Conservation (phyloP, 768 basidiomycete species). For the Termitomyces sp. region DNA sequence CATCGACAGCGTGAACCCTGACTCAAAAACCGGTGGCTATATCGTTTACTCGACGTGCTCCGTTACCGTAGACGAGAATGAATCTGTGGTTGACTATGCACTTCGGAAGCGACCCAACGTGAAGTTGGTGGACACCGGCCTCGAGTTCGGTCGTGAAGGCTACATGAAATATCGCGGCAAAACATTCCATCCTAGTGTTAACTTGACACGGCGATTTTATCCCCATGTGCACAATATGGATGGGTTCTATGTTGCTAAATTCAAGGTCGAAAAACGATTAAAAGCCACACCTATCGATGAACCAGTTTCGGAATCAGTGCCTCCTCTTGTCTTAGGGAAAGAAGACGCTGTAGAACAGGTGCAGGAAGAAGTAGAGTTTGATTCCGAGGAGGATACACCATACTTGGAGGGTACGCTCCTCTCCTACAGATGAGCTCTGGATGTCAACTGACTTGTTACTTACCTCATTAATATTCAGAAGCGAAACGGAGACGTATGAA, state of each 20-base stretch:
- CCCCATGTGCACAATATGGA: conserved; percentile 99
- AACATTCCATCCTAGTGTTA: conserved; percentile 76
- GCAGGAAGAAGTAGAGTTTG: conserved; percentile 56
- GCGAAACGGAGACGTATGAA: conserved; percentile 75
- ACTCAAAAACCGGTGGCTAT: conserved; percentile 89
- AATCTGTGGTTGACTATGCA: conserved; percentile 97
- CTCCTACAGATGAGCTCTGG: conserved; percentile 12
- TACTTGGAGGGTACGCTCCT: conserved; percentile 73
- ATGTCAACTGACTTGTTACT: conserved; percentile 13
- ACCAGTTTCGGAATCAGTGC: conserved; percentile 20
- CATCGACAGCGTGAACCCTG: conserved; percentile 90
- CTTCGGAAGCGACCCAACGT: conserved; percentile 91
- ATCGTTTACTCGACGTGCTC: conserved; percentile 99
- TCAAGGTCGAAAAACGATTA: conserved; percentile 83
- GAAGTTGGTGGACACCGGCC: conserved; percentile 87
- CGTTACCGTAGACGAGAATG: conserved; percentile 97
- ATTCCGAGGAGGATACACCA: conserved; percentile 72
- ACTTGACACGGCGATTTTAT: conserved; percentile 86
- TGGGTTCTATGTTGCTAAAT: conserved; percentile 98
- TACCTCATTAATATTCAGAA: conserved; percentile 47
- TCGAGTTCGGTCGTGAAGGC: conserved; percentile 92
- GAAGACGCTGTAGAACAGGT: conserved; percentile 26
- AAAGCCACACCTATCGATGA: conserved; percentile 42
- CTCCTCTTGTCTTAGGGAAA: conserved; percentile 25
- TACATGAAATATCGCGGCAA: conserved; percentile 91